A percentile compares a stretch with the other conserved stretches of the same genome.
These are phyloP conservation scores for Trichophyton verrucosum DNA, from an alignment of 2,329 filamentous ascomycete species.

Conservation along the genomic window DNA sequence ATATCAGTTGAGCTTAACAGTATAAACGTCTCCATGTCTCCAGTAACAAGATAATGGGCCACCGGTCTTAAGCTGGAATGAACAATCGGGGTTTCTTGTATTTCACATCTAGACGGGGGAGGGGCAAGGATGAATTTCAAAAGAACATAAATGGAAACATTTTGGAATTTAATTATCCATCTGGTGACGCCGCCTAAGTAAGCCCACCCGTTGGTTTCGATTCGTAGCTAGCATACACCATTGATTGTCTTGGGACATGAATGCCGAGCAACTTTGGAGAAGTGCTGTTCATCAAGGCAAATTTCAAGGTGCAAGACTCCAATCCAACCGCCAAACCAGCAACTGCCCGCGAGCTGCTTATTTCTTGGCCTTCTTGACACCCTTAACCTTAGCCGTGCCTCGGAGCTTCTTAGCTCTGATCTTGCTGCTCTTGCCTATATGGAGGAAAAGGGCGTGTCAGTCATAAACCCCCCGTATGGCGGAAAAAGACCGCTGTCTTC, in stretches of 20 bases:
- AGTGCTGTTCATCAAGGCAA: slow-evolving; percentile 9
- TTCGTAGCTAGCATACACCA: slow-evolving; percentile 16
- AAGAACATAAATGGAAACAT: not conserved
- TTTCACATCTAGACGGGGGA: not conserved
- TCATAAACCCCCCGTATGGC: not conserved
- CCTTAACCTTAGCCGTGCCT: slow-evolving; percentile 97
- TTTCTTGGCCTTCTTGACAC: slow-evolving; percentile 78
- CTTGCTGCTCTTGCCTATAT: slow-evolving; percentile 98
- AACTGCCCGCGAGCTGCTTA: slow-evolving; percentile 15
- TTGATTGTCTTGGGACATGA: slow-evolving; percentile 10
- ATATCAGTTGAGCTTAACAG: not conserved
- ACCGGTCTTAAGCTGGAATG: not conserved
- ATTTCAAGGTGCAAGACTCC: slow-evolving; percentile 11
- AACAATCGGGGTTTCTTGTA: not conserved
- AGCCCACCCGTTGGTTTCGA: slow-evolving; percentile 7
- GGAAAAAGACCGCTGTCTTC: not conserved
- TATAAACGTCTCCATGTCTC: not conserved
- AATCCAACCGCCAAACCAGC: slow-evolving; percentile 9
- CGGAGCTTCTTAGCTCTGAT: slow-evolving; percentile 98
- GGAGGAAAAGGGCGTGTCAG: slow-evolving; percentile 7
- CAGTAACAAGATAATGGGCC: not conserved
- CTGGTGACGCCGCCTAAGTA: slow-evolving; percentile 4
- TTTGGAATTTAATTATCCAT: slow-evolving; percentile 4
- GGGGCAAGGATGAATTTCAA: not conserved
- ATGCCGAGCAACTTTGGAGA: slow-evolving; percentile 11